These are phyloP conservation scores for Colletotrichum liriopes DNA, from an alignment of 2,329 filamentous ascomycete genomes.

Conservation along the genomic window DNA sequence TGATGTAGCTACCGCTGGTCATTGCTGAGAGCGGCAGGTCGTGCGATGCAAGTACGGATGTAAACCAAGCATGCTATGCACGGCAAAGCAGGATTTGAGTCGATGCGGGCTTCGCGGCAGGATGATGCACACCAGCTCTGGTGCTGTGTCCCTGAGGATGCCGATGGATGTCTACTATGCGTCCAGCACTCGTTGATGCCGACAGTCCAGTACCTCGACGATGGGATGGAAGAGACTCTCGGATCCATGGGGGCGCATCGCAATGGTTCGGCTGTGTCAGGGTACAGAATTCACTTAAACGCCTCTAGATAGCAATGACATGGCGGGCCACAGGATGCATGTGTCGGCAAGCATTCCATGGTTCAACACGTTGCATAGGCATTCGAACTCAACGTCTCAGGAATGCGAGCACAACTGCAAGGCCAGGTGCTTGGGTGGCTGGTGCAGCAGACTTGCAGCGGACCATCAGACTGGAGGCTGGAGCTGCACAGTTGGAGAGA, in stretches of 20 bases:
- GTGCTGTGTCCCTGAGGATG: not conserved
- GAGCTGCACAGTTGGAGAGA: not conserved
- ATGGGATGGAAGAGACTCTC: conserved; percentile 5
- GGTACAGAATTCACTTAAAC: not conserved
- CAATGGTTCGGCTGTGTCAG: not conserved
- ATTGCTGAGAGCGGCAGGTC: conserved; percentile 9
- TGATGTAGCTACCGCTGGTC: not conserved
- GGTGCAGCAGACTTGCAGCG: not conserved
- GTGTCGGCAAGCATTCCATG: not conserved
- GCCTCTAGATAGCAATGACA: not conserved
- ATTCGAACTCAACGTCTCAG: conserved; percentile 5
- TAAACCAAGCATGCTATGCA: not conserved
- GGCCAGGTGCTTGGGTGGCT: not conserved
- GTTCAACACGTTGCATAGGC: conserved; percentile 8
- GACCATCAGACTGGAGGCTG: not conserved
- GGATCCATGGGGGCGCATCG: conserved; percentile 4
- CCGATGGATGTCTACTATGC: not conserved
- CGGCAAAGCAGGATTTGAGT: conserved; percentile 4
- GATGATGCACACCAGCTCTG: not conserved
- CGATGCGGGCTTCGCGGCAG: not conserved
- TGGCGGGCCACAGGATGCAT: not conserved
- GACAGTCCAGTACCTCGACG: conserved; percentile 3
- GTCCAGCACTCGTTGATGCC: not conserved
- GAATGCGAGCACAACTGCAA: not conserved
- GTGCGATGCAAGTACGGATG: conserved; percentile 6